These are phyloP conservation scores for Taphrina deformans DNA, from an alignment of 1,139 yeast species.

Conservation along the genomic window DNA sequence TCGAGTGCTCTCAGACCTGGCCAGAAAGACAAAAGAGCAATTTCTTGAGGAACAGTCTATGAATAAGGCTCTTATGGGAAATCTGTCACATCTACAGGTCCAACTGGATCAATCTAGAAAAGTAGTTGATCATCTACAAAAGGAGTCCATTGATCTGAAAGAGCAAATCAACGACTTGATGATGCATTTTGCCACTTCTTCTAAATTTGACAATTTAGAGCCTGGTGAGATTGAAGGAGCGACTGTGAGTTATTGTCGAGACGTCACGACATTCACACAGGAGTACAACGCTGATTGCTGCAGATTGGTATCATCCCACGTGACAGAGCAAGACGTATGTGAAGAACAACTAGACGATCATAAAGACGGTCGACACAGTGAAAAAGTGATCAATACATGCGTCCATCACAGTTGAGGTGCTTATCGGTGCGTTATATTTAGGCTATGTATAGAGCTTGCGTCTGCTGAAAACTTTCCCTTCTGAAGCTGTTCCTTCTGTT, in stretches of 20 bases:
- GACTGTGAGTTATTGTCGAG: neutral
- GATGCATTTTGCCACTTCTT: conserved; percentile 17
- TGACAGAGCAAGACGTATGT: too few species aligned
- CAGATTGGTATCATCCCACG: neutral
- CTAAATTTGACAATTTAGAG: neutral
- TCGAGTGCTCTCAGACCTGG: conserved; percentile 45
- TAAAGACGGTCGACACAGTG: too few species aligned
- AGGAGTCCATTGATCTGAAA: conserved; percentile 41
- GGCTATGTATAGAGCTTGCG: too few species aligned
- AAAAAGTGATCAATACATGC: too few species aligned
- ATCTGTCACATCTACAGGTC: conserved; percentile 54
- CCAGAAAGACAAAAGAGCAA: conserved; percentile 44
- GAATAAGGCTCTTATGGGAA: conserved; percentile 58
- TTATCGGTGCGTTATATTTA: too few species aligned
- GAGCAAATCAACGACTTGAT: conserved; percentile 53
- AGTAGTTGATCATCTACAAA: conserved; percentile 49
- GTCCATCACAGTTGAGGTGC: too few species aligned
- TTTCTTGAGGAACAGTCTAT: conserved; percentile 55
- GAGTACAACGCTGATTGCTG: neutral
- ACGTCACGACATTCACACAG: too few species aligned
- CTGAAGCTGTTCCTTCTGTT: too few species aligned
- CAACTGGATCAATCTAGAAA: conserved; percentile 39
- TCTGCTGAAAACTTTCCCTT: too few species aligned
- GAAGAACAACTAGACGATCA: too few species aligned
- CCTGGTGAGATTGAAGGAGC: neutral